Conservation (phyloP, 2,329 filamentous ascomycete species). For the Anthostomella pinea region DNA sequence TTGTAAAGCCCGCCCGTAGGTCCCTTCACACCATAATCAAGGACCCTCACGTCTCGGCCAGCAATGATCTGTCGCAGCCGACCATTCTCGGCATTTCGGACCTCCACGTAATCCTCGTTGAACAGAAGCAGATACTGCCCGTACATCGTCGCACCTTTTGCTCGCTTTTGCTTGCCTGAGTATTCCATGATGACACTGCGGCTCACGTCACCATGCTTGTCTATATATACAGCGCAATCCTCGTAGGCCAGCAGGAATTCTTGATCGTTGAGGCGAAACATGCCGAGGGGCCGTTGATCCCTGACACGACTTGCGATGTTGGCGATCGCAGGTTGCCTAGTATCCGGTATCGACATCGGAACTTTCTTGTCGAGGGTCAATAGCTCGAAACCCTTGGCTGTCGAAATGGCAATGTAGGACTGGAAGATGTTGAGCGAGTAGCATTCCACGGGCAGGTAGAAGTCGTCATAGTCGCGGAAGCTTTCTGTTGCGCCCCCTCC, state of each 20-base stretch:
- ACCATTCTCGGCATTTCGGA: slow-evolving; percentile 94
- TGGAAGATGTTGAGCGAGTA: slow-evolving; percentile 96
- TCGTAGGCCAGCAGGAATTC: slow-evolving; percentile 94
- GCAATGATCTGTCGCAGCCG: slow-evolving; percentile 91
- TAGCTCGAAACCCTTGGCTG: slow-evolving; percentile 89
- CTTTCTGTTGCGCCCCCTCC: slow-evolving; percentile 76
- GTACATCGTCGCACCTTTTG: slow-evolving; percentile 81
- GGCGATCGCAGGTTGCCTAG: slow-evolving; percentile 72
- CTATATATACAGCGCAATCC: slow-evolving; percentile 95
- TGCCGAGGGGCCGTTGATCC: slow-evolving; percentile 82
- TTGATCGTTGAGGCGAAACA: slow-evolving; percentile 91
- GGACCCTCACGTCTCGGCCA: slow-evolving; percentile 81
- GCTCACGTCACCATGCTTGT: slow-evolving; percentile 95
- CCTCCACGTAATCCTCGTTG: slow-evolving; percentile 94
- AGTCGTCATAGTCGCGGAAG: slow-evolving; percentile 98
- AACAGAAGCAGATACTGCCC: slow-evolving; percentile 91
- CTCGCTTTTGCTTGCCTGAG: slow-evolving; percentile 79
- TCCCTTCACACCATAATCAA: slow-evolving; percentile 78
- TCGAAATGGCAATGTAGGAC: slow-evolving; percentile 86
- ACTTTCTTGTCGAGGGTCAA: slow-evolving; percentile 97
- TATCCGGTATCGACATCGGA: slow-evolving; percentile 87
- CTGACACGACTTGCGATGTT: slow-evolving; percentile 83
- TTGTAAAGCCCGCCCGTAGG: slow-evolving; percentile 49
- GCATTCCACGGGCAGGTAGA: slow-evolving; percentile 95
- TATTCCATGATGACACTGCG: slow-evolving; percentile 98